phyloP scores from a whole-genome alignment of 331 rosid genomes.

The Malus hybrid region DNA sequence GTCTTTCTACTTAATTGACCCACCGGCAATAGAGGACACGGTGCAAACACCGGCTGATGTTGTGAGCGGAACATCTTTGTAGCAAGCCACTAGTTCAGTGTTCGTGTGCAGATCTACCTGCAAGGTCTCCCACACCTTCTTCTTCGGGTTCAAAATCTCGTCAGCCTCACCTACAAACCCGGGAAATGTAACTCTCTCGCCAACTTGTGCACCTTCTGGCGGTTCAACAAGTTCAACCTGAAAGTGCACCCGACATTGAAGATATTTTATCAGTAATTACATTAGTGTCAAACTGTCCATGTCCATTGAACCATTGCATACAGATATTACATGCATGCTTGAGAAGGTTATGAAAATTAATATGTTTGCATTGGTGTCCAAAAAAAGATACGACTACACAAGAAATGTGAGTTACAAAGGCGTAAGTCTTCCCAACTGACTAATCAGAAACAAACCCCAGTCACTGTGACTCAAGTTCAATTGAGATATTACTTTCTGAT shows the following conservation, averaged over 20 bases:
- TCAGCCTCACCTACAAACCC: slow-evolving; percentile 75
- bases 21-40: slow-evolving; percentile 53
- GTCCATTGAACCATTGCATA: background rate
- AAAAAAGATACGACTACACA: background rate
- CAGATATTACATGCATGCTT: background rate
- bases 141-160: slow-evolving; percentile 80
- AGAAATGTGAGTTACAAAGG: background rate
- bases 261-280: background rate
- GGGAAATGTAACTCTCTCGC: slow-evolving; percentile 62
- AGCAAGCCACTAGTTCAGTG: slow-evolving; percentile 60
- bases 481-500: background rate
- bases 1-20: slow-evolving; percentile 45
- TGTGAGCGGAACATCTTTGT: slow-evolving; percentile 61
- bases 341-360: background rate
- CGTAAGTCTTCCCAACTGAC: background rate
- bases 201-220: slow-evolving; percentile 60
- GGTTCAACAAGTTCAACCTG: slow-evolving; percentile 91
- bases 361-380: background rate
- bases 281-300: background rate
- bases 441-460: background rate
- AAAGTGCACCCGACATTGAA: background rate
- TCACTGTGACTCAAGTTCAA: background rate
- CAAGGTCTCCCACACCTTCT: slow-evolving; percentile 89
- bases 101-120: slow-evolving; percentile 63
- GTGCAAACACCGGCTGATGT: slow-evolving; percentile 87